Base-by-base conservation (phyloP, 306 rosid species). In the Rosa rugosa region DNA sequence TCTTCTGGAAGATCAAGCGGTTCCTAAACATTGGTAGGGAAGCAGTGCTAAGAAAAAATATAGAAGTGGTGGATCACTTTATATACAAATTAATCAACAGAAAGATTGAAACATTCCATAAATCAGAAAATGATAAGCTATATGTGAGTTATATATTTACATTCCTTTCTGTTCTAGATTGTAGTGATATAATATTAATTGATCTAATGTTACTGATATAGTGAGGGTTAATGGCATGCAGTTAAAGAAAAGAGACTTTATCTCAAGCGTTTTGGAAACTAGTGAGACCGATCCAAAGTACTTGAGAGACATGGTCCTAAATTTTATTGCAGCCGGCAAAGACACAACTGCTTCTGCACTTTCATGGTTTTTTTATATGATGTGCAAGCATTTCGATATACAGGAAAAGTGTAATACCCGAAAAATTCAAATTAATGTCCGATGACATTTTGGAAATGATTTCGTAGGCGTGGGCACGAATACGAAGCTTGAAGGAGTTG, bases 201-300 rank as follows among this genome's bases (percentile, higher is more conserved):
- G 8, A 8, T 34, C 13, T 9, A 0, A 66, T 40, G 45, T 67
- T 67, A 41, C 47, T 20, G 5, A 22, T 57, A 57, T 69, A 20
- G 1, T 42, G 17, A 10, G 64, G 22, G 22, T 51, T 5, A 51
- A 69, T 41, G 17, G 2, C 7, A 67, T 9, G 38, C 72, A 85
- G 85, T 8, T 40, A 42, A 63, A 70, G 69, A 88, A 73, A 82
- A 80, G 78, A 42, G 88, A 87, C 47, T 41, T 87, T 10, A n/a
- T 92, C 63, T 87, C 93, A 7, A 87, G 92, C 78, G 84, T 92
- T 75, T 47, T 87, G 49, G 72, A 89, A 57, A 50, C 36, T 51
- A 54, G 40, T 36, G 85, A 75, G 81, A 73, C 84, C n/a, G 90
- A 88, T 79, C 78, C 74, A 12, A 77, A 79, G 79, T 83, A 81